A percentile compares a stretch with the other conserved stretches of the same genome.
Evolutionary conservation across 306 rosid genomes (phyloP).

Genomic region (Sicyos edulis): DNA sequence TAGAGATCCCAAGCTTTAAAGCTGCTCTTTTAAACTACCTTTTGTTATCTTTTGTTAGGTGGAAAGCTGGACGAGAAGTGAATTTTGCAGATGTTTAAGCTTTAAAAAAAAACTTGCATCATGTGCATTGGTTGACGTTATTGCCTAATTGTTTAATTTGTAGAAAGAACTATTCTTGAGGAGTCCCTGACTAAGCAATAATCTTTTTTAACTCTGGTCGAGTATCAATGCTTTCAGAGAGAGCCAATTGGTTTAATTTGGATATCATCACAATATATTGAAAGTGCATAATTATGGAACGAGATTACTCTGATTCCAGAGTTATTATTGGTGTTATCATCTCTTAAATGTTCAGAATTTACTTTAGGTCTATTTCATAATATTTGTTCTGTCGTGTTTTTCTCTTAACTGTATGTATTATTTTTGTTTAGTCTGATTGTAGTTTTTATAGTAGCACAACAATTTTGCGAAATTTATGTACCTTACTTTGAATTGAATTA

Average conservation of each 20-base stretch:
- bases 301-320: neutral
- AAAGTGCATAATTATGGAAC: neutral
- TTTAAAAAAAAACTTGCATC: neutral
- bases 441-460: constrained; percentile 11
- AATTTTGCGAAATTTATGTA: neutral
- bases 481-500: neutral
- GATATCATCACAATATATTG: neutral
- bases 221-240: neutral
- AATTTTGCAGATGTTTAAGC: neutral
- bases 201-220: neutral
- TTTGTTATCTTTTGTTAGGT: neutral
- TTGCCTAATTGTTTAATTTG: neutral
- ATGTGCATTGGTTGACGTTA: neutral
- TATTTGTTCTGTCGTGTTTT: neutral
- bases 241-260: neutral
- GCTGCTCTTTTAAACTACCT: neutral
- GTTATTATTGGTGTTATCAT: neutral
- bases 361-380: neutral
- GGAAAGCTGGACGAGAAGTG: neutral
- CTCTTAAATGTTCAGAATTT: neutral
- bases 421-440: neutral
- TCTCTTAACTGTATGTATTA: neutral
- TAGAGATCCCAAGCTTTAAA: too few relatives aligned
- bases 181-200: too few relatives aligned
- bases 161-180: too few relatives aligned